These are phyloP conservation scores for Clonostachys solani DNA, from an alignment of 2,329 filamentous ascomycete species.

Conservation along the genomic window DNA sequence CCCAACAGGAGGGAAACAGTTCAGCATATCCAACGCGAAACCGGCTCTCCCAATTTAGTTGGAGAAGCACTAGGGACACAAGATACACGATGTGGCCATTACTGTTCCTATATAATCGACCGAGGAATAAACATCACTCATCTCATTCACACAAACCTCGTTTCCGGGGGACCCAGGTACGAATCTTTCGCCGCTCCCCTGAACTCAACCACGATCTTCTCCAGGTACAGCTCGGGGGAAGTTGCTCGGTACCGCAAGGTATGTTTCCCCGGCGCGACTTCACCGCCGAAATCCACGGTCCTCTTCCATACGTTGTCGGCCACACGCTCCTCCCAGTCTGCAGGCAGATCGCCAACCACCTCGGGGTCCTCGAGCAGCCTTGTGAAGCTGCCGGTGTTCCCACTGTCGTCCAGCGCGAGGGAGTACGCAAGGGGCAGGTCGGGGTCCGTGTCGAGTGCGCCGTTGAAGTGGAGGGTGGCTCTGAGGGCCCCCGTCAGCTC, in stretches of 20 bases:
- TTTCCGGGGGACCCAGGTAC: conserved; percentile 21
- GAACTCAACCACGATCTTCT: conserved; percentile 20
- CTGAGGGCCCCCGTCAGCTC: conserved; percentile 11
- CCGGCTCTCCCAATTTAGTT: too few relatives aligned
- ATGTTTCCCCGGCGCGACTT: conserved; percentile 11
- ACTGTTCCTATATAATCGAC: too few relatives aligned
- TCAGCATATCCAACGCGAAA: too few relatives aligned
- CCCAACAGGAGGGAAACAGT: too few relatives aligned
- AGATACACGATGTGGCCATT: too few relatives aligned
- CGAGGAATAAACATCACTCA: too few relatives aligned
- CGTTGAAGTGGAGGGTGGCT: conserved; percentile 1
- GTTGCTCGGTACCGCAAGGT: conserved; percentile 17
- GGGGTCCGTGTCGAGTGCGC: conserved; percentile 39
- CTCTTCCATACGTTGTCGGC: conserved; percentile 41
- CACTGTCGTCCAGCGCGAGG: conserved; percentile 25
- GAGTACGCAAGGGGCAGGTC: conserved; percentile 39
- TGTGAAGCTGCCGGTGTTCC: background rate
- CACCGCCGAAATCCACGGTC: conserved; percentile 11
- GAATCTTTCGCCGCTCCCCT: conserved; percentile 1
- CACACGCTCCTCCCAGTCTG: conserved; percentile 39
- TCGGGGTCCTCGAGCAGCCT: background rate
- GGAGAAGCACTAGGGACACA: too few relatives aligned
- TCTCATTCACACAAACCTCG: background rate
- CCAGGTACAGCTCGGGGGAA: conserved; percentile 21
- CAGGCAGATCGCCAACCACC: conserved; percentile 25